Conservation (phyloP, 1,139 yeast species). For the Geotrichum histeridarum region DNA sequence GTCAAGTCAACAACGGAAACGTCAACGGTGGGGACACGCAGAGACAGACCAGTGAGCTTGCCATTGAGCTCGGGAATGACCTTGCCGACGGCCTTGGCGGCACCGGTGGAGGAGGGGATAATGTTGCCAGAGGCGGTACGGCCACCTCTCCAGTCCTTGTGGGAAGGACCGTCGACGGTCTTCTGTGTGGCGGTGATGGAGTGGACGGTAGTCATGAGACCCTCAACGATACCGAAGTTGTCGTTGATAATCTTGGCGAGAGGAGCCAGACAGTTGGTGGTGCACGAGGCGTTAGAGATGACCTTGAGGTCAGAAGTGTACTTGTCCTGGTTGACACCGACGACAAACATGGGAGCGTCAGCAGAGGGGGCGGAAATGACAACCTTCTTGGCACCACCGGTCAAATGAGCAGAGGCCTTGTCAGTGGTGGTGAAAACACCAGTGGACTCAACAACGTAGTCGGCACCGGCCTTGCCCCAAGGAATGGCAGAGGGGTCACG, state of each 20-base stretch:
- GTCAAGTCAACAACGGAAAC: conserved; percentile 77
- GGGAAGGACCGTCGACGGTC: conserved; percentile 89
- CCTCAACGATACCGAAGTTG: conserved; percentile 76
- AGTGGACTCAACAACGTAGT: conserved; percentile 79
- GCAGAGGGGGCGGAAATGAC: conserved; percentile 83
- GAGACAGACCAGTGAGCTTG: conserved; percentile 83
- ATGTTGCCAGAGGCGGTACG: conserved; percentile 88
- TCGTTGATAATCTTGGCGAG: conserved; percentile 79
- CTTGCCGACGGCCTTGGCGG: conserved; percentile 90
- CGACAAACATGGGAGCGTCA: conserved; percentile 86
- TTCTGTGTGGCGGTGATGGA: conserved; percentile 88
- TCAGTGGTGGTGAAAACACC: conserved; percentile 80
- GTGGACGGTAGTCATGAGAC: conserved; percentile 88
- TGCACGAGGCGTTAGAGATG: conserved; percentile 83
- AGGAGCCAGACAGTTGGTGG: conserved; percentile 89
- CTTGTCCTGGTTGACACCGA: conserved; percentile 73
- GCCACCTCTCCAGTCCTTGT: conserved; percentile 95
- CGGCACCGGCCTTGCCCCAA: conserved; percentile 76
- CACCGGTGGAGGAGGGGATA: conserved; percentile 87
- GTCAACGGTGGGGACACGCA: conserved; percentile 84
- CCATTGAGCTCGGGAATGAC: conserved; percentile 85
- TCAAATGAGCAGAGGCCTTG: conserved; percentile 75
- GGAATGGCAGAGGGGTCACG: conserved; percentile 75
- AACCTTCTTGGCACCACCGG: conserved; percentile 87
- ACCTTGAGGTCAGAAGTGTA: conserved; percentile 68